phyloP scores from a whole-genome alignment of 306 rosid species.

The Delonix regia region DNA sequence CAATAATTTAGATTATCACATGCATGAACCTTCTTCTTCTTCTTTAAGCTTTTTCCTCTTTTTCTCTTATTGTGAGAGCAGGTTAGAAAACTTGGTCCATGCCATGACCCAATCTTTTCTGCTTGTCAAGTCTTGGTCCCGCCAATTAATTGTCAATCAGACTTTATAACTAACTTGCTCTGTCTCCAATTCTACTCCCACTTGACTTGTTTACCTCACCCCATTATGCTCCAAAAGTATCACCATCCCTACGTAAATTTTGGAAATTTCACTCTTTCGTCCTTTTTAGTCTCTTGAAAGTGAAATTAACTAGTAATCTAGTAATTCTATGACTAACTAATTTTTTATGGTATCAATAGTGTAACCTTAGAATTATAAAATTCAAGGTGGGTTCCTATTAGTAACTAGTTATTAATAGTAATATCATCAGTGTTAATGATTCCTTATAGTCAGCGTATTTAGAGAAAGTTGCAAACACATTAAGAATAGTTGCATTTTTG shows the following conservation, averaged over 20 bases:
- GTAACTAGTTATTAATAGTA: too few species aligned
- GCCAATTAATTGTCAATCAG: slow-evolving; percentile 44
- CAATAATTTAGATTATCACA: slow-evolving; percentile 78
- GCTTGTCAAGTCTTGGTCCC: slow-evolving; percentile 50
- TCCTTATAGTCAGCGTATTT: too few species aligned
- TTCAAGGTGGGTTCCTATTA: neutral
- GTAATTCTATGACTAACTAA: slow-evolving; percentile 30
- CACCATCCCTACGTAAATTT: neutral
- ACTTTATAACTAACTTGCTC: slow-evolving; percentile 53
- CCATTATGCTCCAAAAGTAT: neutral
- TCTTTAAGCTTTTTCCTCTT: neutral
- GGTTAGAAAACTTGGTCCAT: slow-evolving; percentile 46
- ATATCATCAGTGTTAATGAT: too few species aligned
- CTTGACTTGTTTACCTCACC: slow-evolving; percentile 42
- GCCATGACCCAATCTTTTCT: slow-evolving; percentile 41
- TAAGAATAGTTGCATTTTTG: too few species aligned
- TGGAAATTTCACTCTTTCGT: slow-evolving; percentile 19
- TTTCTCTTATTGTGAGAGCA: slow-evolving; percentile 20
- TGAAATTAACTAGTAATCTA: neutral
- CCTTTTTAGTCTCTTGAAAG: neutral
- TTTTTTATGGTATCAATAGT: neutral
- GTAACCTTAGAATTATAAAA: neutral
- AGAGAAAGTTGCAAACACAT: too few species aligned
- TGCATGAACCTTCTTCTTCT: slow-evolving; percentile 52
- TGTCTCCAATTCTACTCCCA: slow-evolving; percentile 26